Conservation (phyloP, 148 eudicot species). For the Dianthus caryophyllus region DNA sequence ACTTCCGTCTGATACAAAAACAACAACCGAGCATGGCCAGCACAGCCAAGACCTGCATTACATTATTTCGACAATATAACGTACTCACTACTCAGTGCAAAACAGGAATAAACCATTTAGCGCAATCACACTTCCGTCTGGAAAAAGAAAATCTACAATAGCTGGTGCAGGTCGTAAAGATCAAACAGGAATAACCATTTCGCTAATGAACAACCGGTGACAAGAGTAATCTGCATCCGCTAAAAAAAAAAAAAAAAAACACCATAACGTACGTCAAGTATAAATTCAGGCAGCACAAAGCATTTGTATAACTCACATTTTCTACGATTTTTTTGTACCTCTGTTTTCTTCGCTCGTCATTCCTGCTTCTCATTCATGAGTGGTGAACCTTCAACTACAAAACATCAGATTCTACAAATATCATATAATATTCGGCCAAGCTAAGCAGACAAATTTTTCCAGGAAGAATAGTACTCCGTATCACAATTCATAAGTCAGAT, state of each 20-base stretch:
- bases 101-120: too few relatives aligned
- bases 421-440: background rate
- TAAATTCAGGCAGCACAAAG: background rate
- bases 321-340: background rate
- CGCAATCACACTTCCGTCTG: too few relatives aligned
- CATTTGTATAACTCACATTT: background rate
- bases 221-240: background rate
- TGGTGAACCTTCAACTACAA: background rate
- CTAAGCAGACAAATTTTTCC: background rate
- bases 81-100: too few relatives aligned
- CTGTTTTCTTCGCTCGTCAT: background rate
- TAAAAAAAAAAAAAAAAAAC: background rate
- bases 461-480: background rate
- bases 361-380: background rate
- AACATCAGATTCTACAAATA: constrained; percentile 3
- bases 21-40: background rate
- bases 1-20: background rate
- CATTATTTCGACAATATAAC: background rate
- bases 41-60: background rate
- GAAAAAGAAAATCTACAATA: background rate
- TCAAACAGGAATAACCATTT: too few relatives aligned
- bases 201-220: too few relatives aligned
- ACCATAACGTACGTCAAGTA: background rate
- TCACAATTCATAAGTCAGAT: background rate
- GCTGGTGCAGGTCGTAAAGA: background rate